phyloP scores from a whole-genome alignment of 305 asterid species.

The Ilex paraguariensis region DNA sequence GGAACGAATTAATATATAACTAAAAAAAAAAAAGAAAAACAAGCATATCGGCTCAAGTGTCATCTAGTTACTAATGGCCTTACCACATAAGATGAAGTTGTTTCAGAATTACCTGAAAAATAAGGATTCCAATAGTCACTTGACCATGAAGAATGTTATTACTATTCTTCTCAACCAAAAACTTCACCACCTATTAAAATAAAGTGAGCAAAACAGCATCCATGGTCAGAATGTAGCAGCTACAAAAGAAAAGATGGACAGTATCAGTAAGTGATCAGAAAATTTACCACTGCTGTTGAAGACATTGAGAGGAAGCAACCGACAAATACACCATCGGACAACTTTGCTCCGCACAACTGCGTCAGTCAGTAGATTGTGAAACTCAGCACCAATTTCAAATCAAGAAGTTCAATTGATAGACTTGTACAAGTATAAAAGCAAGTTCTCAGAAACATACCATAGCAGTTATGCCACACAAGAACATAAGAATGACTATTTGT shows the following conservation, averaged over 20 bases:
- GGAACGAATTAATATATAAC: not conserved
- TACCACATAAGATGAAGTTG: not conserved
- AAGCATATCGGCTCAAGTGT: constrained; percentile 7
- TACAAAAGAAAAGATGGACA: too few species aligned
- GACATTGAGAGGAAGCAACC: constrained; percentile 98
- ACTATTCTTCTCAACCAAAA: constrained; percentile 74
- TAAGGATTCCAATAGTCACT: constrained; percentile 94
- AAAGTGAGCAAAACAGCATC: constrained; percentile 7
- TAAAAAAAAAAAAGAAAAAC: not conserved
- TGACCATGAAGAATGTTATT: constrained; percentile 83
- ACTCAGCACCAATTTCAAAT: constrained; percentile 15
- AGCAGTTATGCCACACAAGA: constrained; percentile 64
- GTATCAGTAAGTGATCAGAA: constrained; percentile 9
- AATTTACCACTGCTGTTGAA: constrained; percentile 83
- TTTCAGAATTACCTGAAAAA: constrained; percentile 65
- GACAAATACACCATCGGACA: constrained; percentile 89
- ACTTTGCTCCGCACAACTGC: constrained; percentile 87
- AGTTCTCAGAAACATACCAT: constrained; percentile 44
- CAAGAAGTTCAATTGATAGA: constrained; percentile 7
- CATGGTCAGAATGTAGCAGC: constrained; percentile 1
- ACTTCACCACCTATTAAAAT: constrained; percentile 69
- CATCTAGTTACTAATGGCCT: too few species aligned
- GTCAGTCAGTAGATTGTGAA: constrained; percentile 15
- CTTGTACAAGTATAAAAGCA: constrained; percentile 11
- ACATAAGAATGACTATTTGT: constrained; percentile 72